Evolutionary conservation across 805 yeast genomes (phyloP).

Genomic region (Lipomyces kockii): DNA sequence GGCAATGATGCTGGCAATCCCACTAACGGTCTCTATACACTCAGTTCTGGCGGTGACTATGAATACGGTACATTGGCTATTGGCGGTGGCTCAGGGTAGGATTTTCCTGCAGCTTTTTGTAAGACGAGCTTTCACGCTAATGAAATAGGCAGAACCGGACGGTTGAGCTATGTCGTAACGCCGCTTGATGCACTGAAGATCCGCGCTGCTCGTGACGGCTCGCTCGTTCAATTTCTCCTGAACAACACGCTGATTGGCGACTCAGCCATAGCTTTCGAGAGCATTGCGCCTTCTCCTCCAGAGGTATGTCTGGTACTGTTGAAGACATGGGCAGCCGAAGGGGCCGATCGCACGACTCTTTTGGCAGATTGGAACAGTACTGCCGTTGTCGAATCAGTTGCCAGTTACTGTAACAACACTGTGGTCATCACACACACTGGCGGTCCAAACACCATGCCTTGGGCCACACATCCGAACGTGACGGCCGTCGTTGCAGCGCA

Average conservation of each 20-base stretch:
- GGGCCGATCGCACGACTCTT: neutral
- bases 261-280: neutral
- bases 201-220: neutral
- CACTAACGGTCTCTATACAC: neutral
- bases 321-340: neutral
- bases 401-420: slow-evolving; percentile 44
- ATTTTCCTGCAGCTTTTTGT: too few species aligned
- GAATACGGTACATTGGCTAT: neutral
- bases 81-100: neutral
- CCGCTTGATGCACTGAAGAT: neutral
- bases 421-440: slow-evolving; percentile 64
- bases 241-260: neutral
- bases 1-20: neutral
- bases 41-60: neutral
- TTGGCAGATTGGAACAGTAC: neutral
- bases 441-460: slow-evolving; percentile 64
- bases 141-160: neutral
- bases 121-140: neutral
- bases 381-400: neutral
- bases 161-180: neutral
- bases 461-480: slow-evolving; percentile 48
- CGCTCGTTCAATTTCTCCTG: neutral
- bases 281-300: neutral
- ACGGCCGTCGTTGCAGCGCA: slow-evolving; percentile 58
- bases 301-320: neutral